Evolutionary conservation across 2,329 filamentous ascomycete genomes (phyloP), one percentile per base, ranked within the genome.

Genomic region (Volutella citrinella): DNA sequence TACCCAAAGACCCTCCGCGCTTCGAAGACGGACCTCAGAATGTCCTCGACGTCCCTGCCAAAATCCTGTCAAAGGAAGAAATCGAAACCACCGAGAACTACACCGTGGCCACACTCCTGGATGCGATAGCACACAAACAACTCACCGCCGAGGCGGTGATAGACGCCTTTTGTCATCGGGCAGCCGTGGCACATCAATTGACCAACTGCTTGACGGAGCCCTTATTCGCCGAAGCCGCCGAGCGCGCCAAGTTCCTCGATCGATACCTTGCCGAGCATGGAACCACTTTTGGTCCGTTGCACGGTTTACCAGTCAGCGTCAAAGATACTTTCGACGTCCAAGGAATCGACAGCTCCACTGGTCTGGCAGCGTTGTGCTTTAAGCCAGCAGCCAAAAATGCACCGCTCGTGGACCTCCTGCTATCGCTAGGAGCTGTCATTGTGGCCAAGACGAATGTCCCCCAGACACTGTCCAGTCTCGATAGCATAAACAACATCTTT

Each of bases 381-480:
- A 61, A 10, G 56, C 66, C 19, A 76, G 82, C 51, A 67, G 76
- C 6, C 72, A 74, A 0, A 64, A n/a, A n/a, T n/a, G n/a, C n/a
- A n/a, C n/a, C n/a, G n/a, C n/a, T 84, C 19, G 70, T 82, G 1
- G 64, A 69, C 1, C 62, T 82, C 2, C 59, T 85, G 9, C 62
- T 72, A 22, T 63, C 62, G 12, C 64, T 78, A 0, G 82, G 82
- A 3, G 82, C 80, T 3, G 42, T 57, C 3, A 33, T 57, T 4
- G 55, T 43, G 23, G 46, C 40, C 26, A 57, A 76, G 58, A 85
- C 82, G 1, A 85, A 83, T 40, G 69, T 84, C 6, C 80, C 82
- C 0, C 74, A 78, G 44, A 66, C 64, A 0, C 55, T 78, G 33
- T 68, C 65, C 51, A 65, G 67, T 8, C 56, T 80, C 24, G 80